Percentiles rank a stretch among this genome's conserved stretches.
These are phyloP conservation scores for Mycena citricolor DNA, from an alignment of 1,284 basidiomycete genomes.

Conservation along the genomic window DNA sequence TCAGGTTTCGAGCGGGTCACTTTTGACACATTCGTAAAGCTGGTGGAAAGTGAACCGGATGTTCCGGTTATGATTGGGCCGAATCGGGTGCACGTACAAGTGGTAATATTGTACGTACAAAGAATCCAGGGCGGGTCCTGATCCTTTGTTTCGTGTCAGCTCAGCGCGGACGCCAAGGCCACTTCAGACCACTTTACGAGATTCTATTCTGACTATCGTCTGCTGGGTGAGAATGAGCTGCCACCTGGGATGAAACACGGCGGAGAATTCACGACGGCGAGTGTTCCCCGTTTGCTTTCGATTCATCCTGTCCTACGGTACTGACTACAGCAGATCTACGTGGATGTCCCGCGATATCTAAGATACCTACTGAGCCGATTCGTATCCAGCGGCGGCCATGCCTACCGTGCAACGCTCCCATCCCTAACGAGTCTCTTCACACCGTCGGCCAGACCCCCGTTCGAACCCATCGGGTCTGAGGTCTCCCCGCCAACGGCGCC, in stretches of 20 bases:
- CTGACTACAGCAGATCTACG: conserved; percentile 47
- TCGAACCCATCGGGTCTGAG: too few relatives aligned
- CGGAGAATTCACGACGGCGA: conserved; percentile 7
- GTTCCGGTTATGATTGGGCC: conserved; percentile 16
- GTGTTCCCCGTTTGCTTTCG: conserved; percentile 38
- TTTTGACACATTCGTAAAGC: conserved; percentile 64
- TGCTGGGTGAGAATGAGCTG: conserved; percentile 7
- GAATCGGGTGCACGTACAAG: background rate
- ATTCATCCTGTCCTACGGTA: conserved; percentile 44
- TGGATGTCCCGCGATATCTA: conserved; percentile 69
- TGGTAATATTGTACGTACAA: conserved; percentile 47
- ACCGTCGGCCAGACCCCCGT: conserved; percentile 46
- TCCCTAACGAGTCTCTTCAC: conserved; percentile 59
- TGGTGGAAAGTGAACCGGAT: conserved; percentile 29
- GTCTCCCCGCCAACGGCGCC: conserved; percentile 3
- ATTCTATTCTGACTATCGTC: conserved; percentile 15
- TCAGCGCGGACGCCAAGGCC: conserved; percentile 50
- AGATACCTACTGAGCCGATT: conserved; percentile 67
- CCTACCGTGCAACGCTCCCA: conserved; percentile 55
- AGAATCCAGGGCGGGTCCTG: conserved; percentile 49
- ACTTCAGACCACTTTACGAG: conserved; percentile 4
- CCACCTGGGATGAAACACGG: conserved; percentile 13
- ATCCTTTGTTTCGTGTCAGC: conserved; percentile 58
- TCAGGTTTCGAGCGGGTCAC: conserved; percentile 69
- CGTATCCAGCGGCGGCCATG: conserved; percentile 54